These are phyloP conservation scores for Penicillium sp. DNA, from an alignment of 2,329 filamentous ascomycete genomes.

Conservation along the genomic window DNA sequence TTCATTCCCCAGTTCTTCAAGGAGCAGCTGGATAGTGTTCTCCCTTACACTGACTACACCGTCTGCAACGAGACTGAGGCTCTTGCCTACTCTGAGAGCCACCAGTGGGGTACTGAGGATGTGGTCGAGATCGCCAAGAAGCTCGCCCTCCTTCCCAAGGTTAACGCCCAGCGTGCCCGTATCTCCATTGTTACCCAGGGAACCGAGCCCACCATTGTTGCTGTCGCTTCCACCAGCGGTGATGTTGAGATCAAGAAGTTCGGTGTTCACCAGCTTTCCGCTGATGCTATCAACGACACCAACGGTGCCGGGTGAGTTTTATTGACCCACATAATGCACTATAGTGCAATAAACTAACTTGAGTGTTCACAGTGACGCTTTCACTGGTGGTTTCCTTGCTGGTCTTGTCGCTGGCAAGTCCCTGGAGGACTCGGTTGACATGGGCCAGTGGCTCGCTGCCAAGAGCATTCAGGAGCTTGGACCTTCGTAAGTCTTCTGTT, in stretches of 20 bases:
- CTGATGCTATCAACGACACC: conserved; percentile 85
- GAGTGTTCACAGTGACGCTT: conserved; percentile 68
- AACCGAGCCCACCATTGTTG: conserved; percentile 84
- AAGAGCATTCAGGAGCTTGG: conserved; percentile 94
- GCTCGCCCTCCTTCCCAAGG: conserved; percentile 87
- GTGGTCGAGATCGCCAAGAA: conserved; percentile 81
- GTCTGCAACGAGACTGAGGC: conserved; percentile 98
- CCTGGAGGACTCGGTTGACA: conserved; percentile 76
- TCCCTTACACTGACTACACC: conserved; percentile 92
- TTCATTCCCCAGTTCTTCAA: conserved; percentile 99
- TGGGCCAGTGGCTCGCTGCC: conserved; percentile 94
- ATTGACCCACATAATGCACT: background rate
- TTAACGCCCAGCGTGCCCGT: conserved; percentile 79
- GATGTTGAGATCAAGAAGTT: conserved; percentile 69
- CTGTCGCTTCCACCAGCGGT: conserved; percentile 66
- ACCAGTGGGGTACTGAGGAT: conserved; percentile 71
- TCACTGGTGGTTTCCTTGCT: conserved; percentile 89
- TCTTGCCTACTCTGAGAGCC: conserved; percentile 78
- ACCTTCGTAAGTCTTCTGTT: conserved; percentile 72
- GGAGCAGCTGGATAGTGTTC: conserved; percentile 80
- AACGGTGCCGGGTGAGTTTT: conserved; percentile 74
- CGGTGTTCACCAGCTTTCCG: conserved; percentile 75
- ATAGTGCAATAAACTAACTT: conserved; percentile 11
- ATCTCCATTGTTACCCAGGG: conserved; percentile 93
- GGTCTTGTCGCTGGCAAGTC: conserved; percentile 82